phyloP scores from a whole-genome alignment of 2,329 filamentous ascomycete species.

The Colletotrichum cordylinicola region DNA sequence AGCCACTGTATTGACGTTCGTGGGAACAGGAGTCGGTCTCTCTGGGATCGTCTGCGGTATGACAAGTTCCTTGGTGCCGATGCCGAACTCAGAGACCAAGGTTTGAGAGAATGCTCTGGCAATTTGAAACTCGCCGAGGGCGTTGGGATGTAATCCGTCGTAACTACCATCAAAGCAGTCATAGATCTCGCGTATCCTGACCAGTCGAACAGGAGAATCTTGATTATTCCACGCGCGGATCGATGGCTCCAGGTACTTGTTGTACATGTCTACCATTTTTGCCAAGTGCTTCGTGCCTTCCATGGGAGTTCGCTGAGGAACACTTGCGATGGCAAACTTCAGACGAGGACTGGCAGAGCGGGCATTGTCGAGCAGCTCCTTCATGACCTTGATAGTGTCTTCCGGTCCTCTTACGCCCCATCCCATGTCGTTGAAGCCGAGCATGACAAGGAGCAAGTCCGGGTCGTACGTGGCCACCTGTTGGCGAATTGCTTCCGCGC shows the following conservation, averaged over 20 bases:
- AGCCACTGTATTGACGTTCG: constrained; percentile 14
- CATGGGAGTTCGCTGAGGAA: constrained; percentile 30
- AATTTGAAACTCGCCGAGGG: constrained; percentile 46
- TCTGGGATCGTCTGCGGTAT: constrained; percentile 27
- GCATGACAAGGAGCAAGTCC: constrained; percentile 37
- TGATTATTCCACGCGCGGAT: constrained; percentile 29
- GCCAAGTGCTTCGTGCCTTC: constrained; percentile 29
- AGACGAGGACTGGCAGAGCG: constrained; percentile 30
- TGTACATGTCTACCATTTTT: constrained; percentile 29
- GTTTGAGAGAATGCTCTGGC: constrained; percentile 42
- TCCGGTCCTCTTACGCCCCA: constrained; percentile 30
- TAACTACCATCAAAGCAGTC: constrained; percentile 34
- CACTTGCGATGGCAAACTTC: constrained; percentile 33
- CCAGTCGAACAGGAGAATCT: constrained; percentile 35
- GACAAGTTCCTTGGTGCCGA: constrained; percentile 26
- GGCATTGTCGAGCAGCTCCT: constrained; percentile 33
- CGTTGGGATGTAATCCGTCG: constrained; percentile 48
- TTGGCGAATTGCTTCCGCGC: constrained; percentile 30
- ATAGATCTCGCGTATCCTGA: constrained; percentile 36
- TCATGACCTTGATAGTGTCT: constrained; percentile 27
- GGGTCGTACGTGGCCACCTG: constrained; percentile 33
- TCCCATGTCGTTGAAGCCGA: constrained; percentile 40
- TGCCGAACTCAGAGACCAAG: constrained; percentile 28
- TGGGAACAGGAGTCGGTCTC: constrained; percentile 20
- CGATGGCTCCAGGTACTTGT: constrained; percentile 26